A percentile compares a stretch with the other conserved stretches of the same genome.
These are phyloP conservation scores for Penicillium mononematosum DNA, from an alignment of 495 filamentous ascomycete species.

Conservation along the genomic window DNA sequence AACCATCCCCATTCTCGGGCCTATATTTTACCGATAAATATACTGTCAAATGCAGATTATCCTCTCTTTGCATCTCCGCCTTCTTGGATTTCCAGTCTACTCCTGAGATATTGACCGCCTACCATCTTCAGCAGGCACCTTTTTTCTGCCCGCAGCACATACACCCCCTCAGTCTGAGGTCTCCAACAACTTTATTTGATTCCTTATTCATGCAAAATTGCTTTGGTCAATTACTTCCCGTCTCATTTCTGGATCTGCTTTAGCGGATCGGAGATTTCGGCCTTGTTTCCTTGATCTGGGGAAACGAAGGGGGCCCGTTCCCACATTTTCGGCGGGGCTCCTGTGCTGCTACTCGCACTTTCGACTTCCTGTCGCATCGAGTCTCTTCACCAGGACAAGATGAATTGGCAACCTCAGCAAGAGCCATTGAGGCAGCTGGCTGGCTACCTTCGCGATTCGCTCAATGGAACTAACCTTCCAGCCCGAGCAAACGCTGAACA, in stretches of 20 bases:
- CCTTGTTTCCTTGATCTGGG: slow-evolving; percentile 22
- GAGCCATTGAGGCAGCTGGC: slow-evolving; percentile 86
- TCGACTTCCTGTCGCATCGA: slow-evolving; percentile 24
- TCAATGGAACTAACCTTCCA: slow-evolving; percentile 71
- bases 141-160: slow-evolving; percentile 10
- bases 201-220: neutral
- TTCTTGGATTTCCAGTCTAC: neutral
- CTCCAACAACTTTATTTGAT: slow-evolving; percentile 1
- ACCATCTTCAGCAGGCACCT: neutral
- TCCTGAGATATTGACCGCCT: neutral
- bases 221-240: slow-evolving; percentile 5
- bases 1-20: too few relatives aligned
- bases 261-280: slow-evolving; percentile 2
- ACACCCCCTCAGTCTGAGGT: slow-evolving; percentile 11
- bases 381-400: slow-evolving; percentile 38
- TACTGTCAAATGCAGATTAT: neutral
- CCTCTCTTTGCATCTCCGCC: neutral
- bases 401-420: slow-evolving; percentile 91
- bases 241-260: slow-evolving; percentile 2
- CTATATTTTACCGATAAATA: neutral
- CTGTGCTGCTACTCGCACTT: slow-evolving; percentile 33
- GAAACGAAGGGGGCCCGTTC: slow-evolving; percentile 27
- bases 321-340: slow-evolving; percentile 36
- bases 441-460: slow-evolving; percentile 84
- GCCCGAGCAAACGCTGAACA: slow-evolving; percentile 78